phyloP scores from a whole-genome alignment of 345 rosid species.

The Lepidium aucheri region DNA sequence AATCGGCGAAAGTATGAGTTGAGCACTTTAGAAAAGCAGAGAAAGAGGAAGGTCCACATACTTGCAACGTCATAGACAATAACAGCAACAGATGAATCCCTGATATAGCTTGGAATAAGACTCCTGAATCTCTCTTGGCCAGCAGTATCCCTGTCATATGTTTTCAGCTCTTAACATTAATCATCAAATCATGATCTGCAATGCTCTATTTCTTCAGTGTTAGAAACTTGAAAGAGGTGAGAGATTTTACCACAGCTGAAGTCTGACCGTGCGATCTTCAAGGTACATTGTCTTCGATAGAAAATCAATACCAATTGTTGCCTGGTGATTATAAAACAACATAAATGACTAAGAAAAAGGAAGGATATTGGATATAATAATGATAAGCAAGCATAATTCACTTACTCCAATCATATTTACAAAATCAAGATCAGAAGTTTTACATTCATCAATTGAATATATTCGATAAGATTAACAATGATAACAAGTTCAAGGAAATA shows the following conservation, averaged over 20 bases:
- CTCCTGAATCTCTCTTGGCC: slow-evolving; percentile 88
- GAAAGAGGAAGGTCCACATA: slow-evolving; percentile 26
- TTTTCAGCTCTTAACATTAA: background rate
- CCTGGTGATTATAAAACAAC: slow-evolving; percentile 34
- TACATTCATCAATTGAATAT: background rate
- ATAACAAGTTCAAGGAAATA: background rate
- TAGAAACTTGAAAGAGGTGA: background rate
- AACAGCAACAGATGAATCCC: slow-evolving; percentile 86
- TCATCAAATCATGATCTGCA: background rate
- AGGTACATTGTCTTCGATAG: slow-evolving; percentile 87
- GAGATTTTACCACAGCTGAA: slow-evolving; percentile 62
- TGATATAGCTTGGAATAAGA: slow-evolving; percentile 81
- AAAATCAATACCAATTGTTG: slow-evolving; percentile 82
- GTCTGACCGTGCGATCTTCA: slow-evolving; percentile 75
- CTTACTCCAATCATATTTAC: background rate
- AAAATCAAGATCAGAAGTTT: slow-evolving; percentile 3
- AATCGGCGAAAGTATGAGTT: background rate
- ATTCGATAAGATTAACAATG: background rate
- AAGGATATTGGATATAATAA: background rate
- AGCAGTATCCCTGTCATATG: slow-evolving; percentile 65
- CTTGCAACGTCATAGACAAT: slow-evolving; percentile 85
- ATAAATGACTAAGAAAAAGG: background rate
- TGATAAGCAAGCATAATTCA: background rate
- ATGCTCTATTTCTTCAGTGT: background rate
- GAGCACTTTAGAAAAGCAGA: background rate